Evolutionary conservation across 768 basidiomycete species (phyloP).

Genomic region (Leccinum uliginosum): DNA sequence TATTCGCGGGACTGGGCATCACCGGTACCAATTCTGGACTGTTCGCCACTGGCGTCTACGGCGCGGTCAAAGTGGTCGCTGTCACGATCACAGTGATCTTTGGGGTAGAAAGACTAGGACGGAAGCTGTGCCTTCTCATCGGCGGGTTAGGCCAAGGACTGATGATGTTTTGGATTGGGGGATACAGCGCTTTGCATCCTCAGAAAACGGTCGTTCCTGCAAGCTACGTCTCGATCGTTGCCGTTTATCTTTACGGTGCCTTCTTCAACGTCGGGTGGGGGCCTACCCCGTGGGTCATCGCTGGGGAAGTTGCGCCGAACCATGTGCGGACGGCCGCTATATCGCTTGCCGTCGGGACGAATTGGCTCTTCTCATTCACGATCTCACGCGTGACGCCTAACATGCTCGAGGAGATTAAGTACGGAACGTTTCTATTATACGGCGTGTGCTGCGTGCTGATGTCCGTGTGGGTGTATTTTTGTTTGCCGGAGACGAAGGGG

Average conservation of each 20-base stretch:
- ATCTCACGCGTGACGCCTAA: slow-evolving; percentile 37
- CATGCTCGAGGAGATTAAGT: slow-evolving; percentile 30
- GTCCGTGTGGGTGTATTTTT: slow-evolving; percentile 34
- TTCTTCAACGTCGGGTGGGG: slow-evolving; percentile 35
- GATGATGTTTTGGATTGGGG: slow-evolving; percentile 37
- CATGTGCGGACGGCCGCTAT: slow-evolving; percentile 35
- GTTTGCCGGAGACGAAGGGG: slow-evolving; percentile 39
- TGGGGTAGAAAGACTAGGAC: slow-evolving; percentile 46
- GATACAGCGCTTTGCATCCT: slow-evolving; percentile 32
- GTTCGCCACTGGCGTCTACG: slow-evolving; percentile 46
- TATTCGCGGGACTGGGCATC: slow-evolving; percentile 48
- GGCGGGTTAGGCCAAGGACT: slow-evolving; percentile 45
- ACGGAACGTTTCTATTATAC: slow-evolving; percentile 33
- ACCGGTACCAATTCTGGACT: slow-evolving; percentile 39
- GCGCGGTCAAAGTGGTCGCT: slow-evolving; percentile 38
- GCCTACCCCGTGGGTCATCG: slow-evolving; percentile 30
- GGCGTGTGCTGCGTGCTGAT: slow-evolving; percentile 31
- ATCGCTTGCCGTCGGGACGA: slow-evolving; percentile 29
- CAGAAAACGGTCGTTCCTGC: slow-evolving; percentile 25
- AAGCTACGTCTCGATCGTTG: slow-evolving; percentile 36
- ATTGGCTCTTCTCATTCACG: slow-evolving; percentile 36
- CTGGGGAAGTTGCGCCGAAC: slow-evolving; percentile 35
- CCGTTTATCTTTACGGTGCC: slow-evolving; percentile 36
- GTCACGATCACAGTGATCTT: slow-evolving; percentile 39
- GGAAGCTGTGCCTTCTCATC: slow-evolving; percentile 46